Conservation (phyloP, 495 filamentous ascomycete genomes). For the Penicillium fimorum region DNA sequence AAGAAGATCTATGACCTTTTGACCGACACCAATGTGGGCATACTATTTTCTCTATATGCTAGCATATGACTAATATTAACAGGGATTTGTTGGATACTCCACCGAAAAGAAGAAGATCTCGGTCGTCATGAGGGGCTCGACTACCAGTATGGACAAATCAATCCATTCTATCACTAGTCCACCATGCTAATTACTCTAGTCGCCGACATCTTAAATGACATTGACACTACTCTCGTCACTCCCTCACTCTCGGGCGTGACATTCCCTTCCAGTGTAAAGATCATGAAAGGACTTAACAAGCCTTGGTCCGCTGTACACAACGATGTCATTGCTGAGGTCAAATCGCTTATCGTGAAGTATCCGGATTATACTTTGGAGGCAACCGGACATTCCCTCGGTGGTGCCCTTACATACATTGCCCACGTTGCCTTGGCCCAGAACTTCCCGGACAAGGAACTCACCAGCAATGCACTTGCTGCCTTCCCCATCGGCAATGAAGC, state of each 20-base stretch:
- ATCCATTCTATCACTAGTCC: not conserved
- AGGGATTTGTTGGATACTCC: constrained; percentile 37
- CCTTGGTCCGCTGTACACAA: constrained; percentile 36
- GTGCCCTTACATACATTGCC: constrained; percentile 35
- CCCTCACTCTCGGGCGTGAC: constrained; percentile 28
- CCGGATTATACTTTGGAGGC: constrained; percentile 34
- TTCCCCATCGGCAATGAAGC: constrained; percentile 37
- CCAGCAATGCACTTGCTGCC: constrained; percentile 35
- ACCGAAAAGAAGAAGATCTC: constrained; percentile 26
- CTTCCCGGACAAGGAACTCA: constrained; percentile 31
- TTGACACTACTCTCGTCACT: constrained; percentile 35
- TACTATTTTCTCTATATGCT: not conserved
- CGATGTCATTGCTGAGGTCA: constrained; percentile 31
- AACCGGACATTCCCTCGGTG: constrained; percentile 36
- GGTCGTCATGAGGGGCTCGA: constrained; percentile 36
- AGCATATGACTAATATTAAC: not conserved
- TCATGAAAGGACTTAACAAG: constrained; percentile 30
- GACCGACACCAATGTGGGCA: constrained; percentile 30
- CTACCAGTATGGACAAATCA: constrained; percentile 14
- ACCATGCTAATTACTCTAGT: constrained; percentile 8
- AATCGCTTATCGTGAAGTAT: constrained; percentile 25
- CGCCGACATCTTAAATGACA: constrained; percentile 35
- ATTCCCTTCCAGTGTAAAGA: constrained; percentile 30
- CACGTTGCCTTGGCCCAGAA: constrained; percentile 35
- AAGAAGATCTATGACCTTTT: constrained; percentile 24